Evolutionary conservation across 148 eudicot species (phyloP).

Genomic region (Chenopodium album): DNA sequence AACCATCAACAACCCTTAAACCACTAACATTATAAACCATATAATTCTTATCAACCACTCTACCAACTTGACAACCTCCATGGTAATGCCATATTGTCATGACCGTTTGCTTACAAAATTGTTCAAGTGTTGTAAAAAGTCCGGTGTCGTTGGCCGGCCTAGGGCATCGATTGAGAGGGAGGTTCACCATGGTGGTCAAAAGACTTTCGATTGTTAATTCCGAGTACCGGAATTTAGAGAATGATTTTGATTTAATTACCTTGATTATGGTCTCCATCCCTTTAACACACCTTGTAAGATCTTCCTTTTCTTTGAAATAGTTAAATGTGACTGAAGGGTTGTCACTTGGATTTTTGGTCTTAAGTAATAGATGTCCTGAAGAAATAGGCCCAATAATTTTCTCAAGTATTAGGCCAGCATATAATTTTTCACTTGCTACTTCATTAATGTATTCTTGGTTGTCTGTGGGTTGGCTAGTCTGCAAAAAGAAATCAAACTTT

Average conservation of each 20-base stretch:
- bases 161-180: constrained; percentile 37
- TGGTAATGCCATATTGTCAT: constrained; percentile 77
- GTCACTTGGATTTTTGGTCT: constrained; percentile 44
- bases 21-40: constrained; percentile 46
- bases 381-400: constrained; percentile 57
- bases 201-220: constrained; percentile 20
- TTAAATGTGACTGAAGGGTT: constrained; percentile 69
- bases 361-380: constrained; percentile 43
- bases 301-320: constrained; percentile 60
- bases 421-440: constrained; percentile 7
- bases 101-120: constrained; percentile 53
- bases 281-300: constrained; percentile 47
- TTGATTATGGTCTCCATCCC: constrained; percentile 52
- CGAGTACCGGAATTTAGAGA: constrained; percentile 39
- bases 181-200: constrained; percentile 32
- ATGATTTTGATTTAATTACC: constrained; percentile 44
- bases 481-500: constrained; percentile 1
- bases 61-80: constrained; percentile 60
- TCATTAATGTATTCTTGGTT: constrained; percentile 9
- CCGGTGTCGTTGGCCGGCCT: constrained; percentile 12
- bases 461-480: constrained; percentile 23
- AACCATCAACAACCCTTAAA: constrained; percentile 51
- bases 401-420: constrained; percentile 50
- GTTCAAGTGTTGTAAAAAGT: constrained; percentile 26
- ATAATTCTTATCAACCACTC: constrained; percentile 48